Evolutionary conservation across 108 stramenopile genomes (phyloP), one percentile per base, ranked within the genome.

Genomic region (Nitzschia sp.): DNA sequence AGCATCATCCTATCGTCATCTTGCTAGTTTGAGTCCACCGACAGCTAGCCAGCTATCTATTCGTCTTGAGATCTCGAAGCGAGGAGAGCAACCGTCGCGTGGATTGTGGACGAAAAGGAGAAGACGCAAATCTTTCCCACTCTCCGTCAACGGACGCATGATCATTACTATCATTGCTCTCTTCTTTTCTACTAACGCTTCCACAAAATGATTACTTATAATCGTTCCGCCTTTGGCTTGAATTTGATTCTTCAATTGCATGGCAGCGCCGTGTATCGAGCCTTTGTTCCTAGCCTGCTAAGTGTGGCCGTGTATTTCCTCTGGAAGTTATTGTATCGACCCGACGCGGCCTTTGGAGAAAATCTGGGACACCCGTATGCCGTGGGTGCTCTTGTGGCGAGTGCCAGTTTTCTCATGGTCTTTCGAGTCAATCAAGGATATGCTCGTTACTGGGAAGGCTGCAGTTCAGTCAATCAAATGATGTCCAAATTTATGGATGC

Each of bases 131-230:
- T n/a, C n/a, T n/a, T n/a, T n/a, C n/a, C n/a, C n/a, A n/a, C n/a
- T n/a, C n/a, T n/a, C n/a, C n/a, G n/a, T n/a, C n/a, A n/a, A n/a
- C n/a, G n/a, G n/a, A n/a, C n/a, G n/a, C n/a, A n/a, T n/a, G n/a
- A n/a, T n/a, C n/a, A n/a, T n/a, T n/a, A n/a, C n/a, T n/a, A n/a
- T n/a, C n/a, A n/a, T n/a, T n/a, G n/a, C n/a, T n/a, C n/a, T n/a
- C n/a, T n/a, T n/a, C n/a, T n/a, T n/a, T n/a, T n/a, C n/a, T n/a
- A n/a, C n/a, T n/a, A n/a, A n/a, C n/a, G n/a, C n/a, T n/a, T n/a
- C n/a, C n/a, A n/a, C n/a, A n/a, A n/a, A n/a, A 92, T 92, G 91
- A 92, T 92, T 61, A 79, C 79, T 46, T 92, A 92, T 76, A 74
- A 81, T 67, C 84, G 86, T 47, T 82, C 84, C 0, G 66, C 74